A percentile compares a stretch with the other conserved stretches of the same genome.
Conservation (phyloP, 305 asterid genomes). For the Fraxinus xanthoxyloides region DNA sequence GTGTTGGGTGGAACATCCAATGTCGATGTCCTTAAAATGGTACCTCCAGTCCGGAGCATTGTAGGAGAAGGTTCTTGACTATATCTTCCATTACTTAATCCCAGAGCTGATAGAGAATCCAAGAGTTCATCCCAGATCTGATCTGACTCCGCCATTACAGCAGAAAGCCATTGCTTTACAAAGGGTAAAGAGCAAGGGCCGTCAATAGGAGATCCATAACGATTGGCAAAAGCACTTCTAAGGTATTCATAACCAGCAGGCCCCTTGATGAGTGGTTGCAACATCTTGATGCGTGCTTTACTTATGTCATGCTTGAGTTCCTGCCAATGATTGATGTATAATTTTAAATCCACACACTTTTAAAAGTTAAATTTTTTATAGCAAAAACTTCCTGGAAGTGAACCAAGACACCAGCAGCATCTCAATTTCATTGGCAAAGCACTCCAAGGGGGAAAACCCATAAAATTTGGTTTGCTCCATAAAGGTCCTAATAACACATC, state of each 20-base stretch:
- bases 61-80: slow-evolving; percentile 13
- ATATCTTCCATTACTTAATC: slow-evolving; percentile 8
- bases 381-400: not conserved
- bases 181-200: slow-evolving; percentile 18
- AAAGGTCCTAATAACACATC: not conserved
- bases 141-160: slow-evolving; percentile 19
- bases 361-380: not conserved
- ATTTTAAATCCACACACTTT: not conserved
- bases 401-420: not conserved
- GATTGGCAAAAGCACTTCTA: slow-evolving; percentile 22
- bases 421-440: not conserved
- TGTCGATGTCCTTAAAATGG: slow-evolving; percentile 5
- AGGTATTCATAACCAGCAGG: slow-evolving; percentile 32
- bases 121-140: slow-evolving; percentile 27
- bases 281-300: slow-evolving; percentile 21
- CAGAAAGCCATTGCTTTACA: slow-evolving; percentile 24
- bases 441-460: not conserved
- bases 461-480: not conserved
- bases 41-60: slow-evolving; percentile 28
- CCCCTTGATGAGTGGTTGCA: slow-evolving; percentile 31
- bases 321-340: not conserved
- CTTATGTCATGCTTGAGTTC: slow-evolving; percentile 24
- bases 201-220: slow-evolving; percentile 24
- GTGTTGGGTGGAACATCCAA: not conserved
- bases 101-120: slow-evolving; percentile 22